These are phyloP conservation scores for Wallacemonas collosoma DNA, from an alignment of 208 protist genomes.

Conservation along the genomic window DNA sequence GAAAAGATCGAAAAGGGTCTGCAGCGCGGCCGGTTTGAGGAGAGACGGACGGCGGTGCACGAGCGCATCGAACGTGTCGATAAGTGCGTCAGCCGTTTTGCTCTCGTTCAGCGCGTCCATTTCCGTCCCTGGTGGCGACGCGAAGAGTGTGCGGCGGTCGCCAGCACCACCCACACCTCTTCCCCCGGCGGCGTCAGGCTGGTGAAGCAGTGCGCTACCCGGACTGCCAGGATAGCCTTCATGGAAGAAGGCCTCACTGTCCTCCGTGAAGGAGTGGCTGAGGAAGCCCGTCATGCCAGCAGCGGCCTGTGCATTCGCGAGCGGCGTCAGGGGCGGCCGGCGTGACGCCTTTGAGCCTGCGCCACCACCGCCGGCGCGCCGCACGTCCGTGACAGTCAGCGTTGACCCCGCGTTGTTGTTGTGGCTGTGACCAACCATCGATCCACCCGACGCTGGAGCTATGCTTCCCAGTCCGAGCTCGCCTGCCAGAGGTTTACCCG, in stretches of 20 bases:
- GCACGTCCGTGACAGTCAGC: constrained; percentile 9
- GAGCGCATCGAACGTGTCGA: constrained; percentile 52
- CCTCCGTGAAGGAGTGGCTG: constrained; percentile 1
- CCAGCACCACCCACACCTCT: background rate
- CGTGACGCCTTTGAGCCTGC: background rate
- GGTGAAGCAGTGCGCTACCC: background rate
- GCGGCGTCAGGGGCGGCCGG: constrained; percentile 2
- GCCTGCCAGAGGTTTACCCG: background rate
- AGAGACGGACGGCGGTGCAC: constrained; percentile 40
- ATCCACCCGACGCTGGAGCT: too few species aligned
- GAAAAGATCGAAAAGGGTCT: constrained; percentile 55
- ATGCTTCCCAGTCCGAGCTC: background rate
- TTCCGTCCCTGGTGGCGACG: background rate
- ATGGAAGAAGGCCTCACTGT: constrained; percentile 2
- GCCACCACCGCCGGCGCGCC: background rate
- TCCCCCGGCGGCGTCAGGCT: background rate
- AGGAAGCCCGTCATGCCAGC: constrained; percentile 8
- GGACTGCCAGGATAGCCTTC: constrained; percentile 9
- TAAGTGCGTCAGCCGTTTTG: constrained; percentile 43
- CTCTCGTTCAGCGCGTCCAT: constrained; percentile 25
- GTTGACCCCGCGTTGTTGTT: background rate
- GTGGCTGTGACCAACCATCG: background rate
- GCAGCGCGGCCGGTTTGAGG: constrained; percentile 32
- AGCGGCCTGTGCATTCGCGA: background rate
- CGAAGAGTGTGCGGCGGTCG: constrained; percentile 5